These are phyloP conservation scores for Cenchrus fungigraminus DNA, from an alignment of 176 grass and related monocot genomes.

Conservation along the genomic window DNA sequence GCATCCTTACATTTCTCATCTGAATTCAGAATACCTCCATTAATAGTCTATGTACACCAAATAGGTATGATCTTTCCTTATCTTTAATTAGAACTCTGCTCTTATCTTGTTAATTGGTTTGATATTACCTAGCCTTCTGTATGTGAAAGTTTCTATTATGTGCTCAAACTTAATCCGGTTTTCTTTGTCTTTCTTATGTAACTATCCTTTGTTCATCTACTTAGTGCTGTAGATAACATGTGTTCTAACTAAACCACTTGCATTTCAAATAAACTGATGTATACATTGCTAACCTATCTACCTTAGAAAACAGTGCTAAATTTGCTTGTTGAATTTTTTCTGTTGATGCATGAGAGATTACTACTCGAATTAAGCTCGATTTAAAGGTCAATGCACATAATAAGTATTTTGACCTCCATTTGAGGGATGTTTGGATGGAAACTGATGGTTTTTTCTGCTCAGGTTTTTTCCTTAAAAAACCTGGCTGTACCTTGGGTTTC, in stretches of 20 bases:
- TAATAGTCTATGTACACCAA: constrained; percentile 90
- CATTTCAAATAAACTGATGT: constrained; percentile 4
- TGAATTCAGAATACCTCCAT: constrained; percentile 72
- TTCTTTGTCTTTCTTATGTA: constrained; percentile 18
- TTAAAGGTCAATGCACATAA: neutral
- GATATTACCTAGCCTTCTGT: constrained; percentile 3
- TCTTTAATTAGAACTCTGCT: constrained; percentile 41
- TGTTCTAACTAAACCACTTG: constrained; percentile 21
- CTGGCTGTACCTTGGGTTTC: no score
- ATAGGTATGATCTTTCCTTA: constrained; percentile 64
- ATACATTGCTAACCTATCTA: neutral
- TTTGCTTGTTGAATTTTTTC: neutral
- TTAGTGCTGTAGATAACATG: constrained; percentile 18
- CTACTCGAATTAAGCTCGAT: neutral
- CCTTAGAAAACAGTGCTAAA: neutral
- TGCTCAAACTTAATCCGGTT: constrained; percentile 21
- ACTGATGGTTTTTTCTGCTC: no score
- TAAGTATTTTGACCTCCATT: neutral
- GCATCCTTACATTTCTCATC: constrained; percentile 67
- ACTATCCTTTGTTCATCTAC: neutral
- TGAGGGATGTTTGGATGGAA: neutral
- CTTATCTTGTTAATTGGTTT: constrained; percentile 30
- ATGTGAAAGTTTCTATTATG: constrained; percentile 22
- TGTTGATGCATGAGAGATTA: neutral
- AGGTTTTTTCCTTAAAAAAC: no score